Percentiles rank a stretch among this genome's conserved stretches.
These are phyloP conservation scores for Eimeria sp. DNA, from an alignment of 169 alveolate genomes.

Conservation along the genomic window DNA sequence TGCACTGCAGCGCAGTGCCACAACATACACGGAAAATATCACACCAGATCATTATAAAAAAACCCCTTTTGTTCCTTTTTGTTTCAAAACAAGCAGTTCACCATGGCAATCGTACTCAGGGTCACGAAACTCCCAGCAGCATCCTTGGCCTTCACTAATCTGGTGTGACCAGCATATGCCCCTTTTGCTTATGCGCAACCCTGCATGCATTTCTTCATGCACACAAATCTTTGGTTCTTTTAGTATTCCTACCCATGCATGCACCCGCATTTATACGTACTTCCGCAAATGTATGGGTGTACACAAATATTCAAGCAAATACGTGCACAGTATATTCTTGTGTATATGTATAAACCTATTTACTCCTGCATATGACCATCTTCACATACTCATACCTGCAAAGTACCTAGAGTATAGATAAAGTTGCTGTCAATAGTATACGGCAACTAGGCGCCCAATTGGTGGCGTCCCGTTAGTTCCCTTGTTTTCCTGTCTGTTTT, in stretches of 20 bases:
- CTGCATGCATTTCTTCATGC: neutral
- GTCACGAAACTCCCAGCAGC: conserved; percentile 57
- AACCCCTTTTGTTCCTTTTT: neutral
- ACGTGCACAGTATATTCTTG: neutral
- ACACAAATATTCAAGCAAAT: neutral
- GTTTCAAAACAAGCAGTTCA: neutral
- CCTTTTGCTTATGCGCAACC: neutral
- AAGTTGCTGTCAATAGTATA: too few species aligned
- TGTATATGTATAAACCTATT: too few species aligned
- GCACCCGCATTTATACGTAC: neutral
- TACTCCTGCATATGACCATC: too few species aligned
- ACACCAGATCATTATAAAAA: neutral
- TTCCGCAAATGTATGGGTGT: neutral
- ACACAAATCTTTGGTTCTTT: neutral
- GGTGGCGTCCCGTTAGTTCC: too few species aligned
- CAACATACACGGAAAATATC: neutral
- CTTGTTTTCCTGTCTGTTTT: neutral
- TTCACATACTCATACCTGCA: too few species aligned
- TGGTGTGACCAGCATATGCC: neutral
- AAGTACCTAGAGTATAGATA: too few species aligned
- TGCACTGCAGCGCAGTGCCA: neutral
- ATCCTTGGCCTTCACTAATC: conserved; percentile 34
- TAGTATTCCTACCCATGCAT: neutral
- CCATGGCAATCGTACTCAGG: conserved; percentile 43
- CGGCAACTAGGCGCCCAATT: too few species aligned